Conservation (phyloP, 169 alveolate genomes). For the Plasmodium relictum region DNA sequence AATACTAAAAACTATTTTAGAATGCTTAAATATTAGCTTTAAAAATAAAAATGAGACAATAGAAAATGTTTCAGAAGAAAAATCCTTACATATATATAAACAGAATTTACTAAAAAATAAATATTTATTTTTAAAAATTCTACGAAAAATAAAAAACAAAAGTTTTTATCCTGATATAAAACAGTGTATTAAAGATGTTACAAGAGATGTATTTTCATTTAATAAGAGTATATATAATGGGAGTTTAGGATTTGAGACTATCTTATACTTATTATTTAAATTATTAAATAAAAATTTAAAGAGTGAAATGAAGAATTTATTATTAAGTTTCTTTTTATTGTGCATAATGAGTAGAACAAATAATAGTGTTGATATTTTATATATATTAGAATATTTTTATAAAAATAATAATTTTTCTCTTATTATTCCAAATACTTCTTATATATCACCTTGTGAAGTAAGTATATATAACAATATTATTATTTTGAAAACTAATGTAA, state of each 20-base stretch:
- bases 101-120: slow-evolving; percentile 66
- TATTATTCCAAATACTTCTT: slow-evolving; percentile 49
- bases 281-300: slow-evolving; percentile 40
- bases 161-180: slow-evolving; percentile 59
- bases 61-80: slow-evolving; percentile 45
- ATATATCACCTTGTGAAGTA: slow-evolving; percentile 63
- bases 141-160: slow-evolving; percentile 42
- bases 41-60: slow-evolving; percentile 37
- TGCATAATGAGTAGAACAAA: slow-evolving; percentile 74
- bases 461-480: slow-evolving; percentile 47
- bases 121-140: slow-evolving; percentile 52
- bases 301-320: neutral
- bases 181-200: slow-evolving; percentile 61
- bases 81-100: slow-evolving; percentile 21
- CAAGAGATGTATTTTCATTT: slow-evolving; percentile 72
- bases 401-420: slow-evolving; percentile 44
- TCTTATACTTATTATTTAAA: slow-evolving; percentile 19
- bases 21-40: slow-evolving; percentile 44
- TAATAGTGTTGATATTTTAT: slow-evolving; percentile 72
- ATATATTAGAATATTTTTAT: slow-evolving; percentile 46
- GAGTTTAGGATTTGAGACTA: slow-evolving; percentile 47
- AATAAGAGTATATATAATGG: slow-evolving; percentile 54
- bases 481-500: slow-evolving; percentile 25
- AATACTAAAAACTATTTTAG: slow-evolving; percentile 7
- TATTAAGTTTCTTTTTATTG: slow-evolving; percentile 39